Evolutionary conservation across 2,329 filamentous ascomycete species (phyloP).

Genomic region (Waltergamsia citrina): DNA sequence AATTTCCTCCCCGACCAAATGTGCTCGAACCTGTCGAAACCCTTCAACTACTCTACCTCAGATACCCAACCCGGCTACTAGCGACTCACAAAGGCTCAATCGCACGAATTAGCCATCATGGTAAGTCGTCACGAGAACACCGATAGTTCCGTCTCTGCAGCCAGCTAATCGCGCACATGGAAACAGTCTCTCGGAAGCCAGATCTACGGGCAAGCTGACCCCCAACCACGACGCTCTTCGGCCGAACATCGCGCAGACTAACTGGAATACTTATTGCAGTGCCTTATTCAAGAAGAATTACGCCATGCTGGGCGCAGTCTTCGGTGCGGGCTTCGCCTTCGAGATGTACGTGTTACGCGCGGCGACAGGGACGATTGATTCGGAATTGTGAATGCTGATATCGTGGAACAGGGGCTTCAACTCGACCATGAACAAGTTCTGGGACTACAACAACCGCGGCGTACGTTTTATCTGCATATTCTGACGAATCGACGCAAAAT

Average conservation of each 20-base stretch:
- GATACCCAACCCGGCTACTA: neutral
- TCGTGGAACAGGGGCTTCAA: constrained; percentile 75
- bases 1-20: constrained; percentile 4
- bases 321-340: constrained; percentile 78
- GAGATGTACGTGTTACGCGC: constrained; percentile 64
- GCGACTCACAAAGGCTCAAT: constrained; percentile 5
- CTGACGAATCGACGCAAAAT: neutral
- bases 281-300: constrained; percentile 78
- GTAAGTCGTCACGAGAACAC: constrained; percentile 14
- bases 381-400: constrained; percentile 3
- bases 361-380: neutral
- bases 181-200: constrained; percentile 24
- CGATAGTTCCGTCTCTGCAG: too few species aligned
- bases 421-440: constrained; percentile 70
- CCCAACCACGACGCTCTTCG: constrained; percentile 5
- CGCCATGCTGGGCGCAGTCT: constrained; percentile 79
- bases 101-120: constrained; percentile 21
- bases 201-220: constrained; percentile 28
- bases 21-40: neutral
- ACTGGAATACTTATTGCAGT: constrained; percentile 40
- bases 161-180: constrained; percentile 23
- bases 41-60: constrained; percentile 1
- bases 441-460: constrained; percentile 85
- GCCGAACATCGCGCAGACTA: constrained; percentile 13
- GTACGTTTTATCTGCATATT: constrained; percentile 46